A percentile compares a stretch with the other conserved stretches of the same genome.
These are phyloP conservation scores for Xerocomellus amylosporus DNA, from an alignment of 768 basidiomycete genomes.

Conservation along the genomic window DNA sequence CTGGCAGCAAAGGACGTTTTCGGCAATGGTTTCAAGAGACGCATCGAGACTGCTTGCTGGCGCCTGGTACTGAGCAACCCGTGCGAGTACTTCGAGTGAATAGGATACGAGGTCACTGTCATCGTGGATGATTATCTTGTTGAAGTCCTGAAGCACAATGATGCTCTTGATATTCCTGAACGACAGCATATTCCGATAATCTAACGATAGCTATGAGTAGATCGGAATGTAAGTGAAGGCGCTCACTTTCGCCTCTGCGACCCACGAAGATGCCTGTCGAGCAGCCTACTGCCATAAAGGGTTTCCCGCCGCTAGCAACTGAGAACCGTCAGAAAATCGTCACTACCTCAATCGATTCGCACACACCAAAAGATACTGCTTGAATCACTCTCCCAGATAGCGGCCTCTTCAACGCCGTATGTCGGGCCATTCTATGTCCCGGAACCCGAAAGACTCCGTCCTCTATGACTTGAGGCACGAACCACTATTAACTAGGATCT, in stretches of 20 bases:
- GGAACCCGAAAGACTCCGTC: slow-evolving; percentile 60
- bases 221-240: background rate
- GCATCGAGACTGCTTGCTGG: slow-evolving; percentile 48
- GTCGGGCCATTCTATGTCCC: slow-evolving; percentile 33
- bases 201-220: slow-evolving; percentile 34
- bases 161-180: slow-evolving; percentile 51
- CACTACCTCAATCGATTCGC: background rate
- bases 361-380: slow-evolving; percentile 65
- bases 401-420: slow-evolving; percentile 27
- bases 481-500: slow-evolving; percentile 48
- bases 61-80: slow-evolving; percentile 50
- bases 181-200: slow-evolving; percentile 55
- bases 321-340: slow-evolving; percentile 1
- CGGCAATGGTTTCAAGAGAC: slow-evolving; percentile 60
- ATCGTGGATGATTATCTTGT: slow-evolving; percentile 65
- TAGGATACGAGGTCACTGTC: slow-evolving; percentile 61
- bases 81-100: slow-evolving; percentile 67
- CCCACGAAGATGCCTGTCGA: slow-evolving; percentile 69
- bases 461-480: slow-evolving; percentile 54
- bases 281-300: slow-evolving; percentile 64
- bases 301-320: slow-evolving; percentile 49
- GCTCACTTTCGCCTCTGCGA: slow-evolving; percentile 52
- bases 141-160: slow-evolving; percentile 56
- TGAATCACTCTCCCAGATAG: slow-evolving; percentile 58
- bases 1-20: slow-evolving; percentile 59